These are phyloP conservation scores for Calonectria multiphialidica DNA, from an alignment of 2,329 filamentous ascomycete species.

Conservation along the genomic window DNA sequence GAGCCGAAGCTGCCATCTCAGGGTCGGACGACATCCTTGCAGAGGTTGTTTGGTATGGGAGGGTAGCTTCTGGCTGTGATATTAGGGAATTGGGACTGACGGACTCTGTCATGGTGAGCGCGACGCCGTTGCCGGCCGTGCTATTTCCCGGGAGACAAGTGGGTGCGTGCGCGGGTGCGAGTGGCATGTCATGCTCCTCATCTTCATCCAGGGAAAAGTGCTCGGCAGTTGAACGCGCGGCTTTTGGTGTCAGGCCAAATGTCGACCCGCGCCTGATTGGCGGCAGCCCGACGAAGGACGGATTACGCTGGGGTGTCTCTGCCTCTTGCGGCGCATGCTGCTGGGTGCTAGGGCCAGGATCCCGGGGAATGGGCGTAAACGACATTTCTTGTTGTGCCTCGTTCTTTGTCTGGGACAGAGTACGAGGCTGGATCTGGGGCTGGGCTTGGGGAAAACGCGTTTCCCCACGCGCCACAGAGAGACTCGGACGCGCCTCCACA, in stretches of 20 bases:
- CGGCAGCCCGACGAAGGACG: constrained; percentile 69
- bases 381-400: constrained; percentile 14
- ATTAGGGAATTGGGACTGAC: constrained; percentile 12
- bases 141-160: constrained; percentile 15
- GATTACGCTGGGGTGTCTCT: constrained; percentile 53
- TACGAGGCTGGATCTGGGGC: constrained; percentile 8
- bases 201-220: constrained; percentile 50
- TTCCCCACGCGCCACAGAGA: constrained; percentile 7
- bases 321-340: constrained; percentile 22
- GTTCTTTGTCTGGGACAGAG: constrained; percentile 32
- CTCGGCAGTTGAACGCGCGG: constrained; percentile 49
- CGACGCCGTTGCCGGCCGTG: constrained; percentile 7
- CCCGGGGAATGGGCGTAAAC: constrained; percentile 20
- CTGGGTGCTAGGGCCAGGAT: constrained; percentile 24
- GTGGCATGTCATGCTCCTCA: constrained; percentile 37
- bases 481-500: constrained; percentile 16
- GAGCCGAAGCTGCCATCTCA: constrained; percentile 13
- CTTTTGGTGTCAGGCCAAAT: constrained; percentile 58
- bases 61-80: constrained; percentile 13
- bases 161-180: constrained; percentile 1
- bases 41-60: constrained; percentile 9
- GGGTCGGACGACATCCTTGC: constrained; percentile 17
- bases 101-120: neutral
- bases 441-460: constrained; percentile 22
- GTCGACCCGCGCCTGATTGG: constrained; percentile 70